Evolutionary conservation across 2,329 filamentous ascomycete species (phyloP), one percentile per base, ranked within the genome.

Genomic region (Colletotrichum tanaceti): DNA sequence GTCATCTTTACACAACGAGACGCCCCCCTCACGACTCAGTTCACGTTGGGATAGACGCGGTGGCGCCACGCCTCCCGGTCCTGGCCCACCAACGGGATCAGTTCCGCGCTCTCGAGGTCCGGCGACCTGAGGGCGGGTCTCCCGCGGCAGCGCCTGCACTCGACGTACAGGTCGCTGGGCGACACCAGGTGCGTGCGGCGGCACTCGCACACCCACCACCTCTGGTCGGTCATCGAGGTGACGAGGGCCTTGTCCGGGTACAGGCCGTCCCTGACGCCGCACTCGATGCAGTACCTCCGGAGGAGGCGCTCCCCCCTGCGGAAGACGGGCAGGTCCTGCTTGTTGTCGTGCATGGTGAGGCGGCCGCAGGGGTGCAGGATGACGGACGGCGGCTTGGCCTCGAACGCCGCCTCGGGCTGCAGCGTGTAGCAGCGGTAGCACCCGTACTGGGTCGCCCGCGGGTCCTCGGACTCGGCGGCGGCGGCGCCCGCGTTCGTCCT

Each of bases 261-360:
- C 9, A 82, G 72, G 2, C 79, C 80, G 24, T 75, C 71, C 28
- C 73, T 72, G 53, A 82, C 76, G n/a, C 80, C 80, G 53, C 80
- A 82, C 22, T 78, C 78, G 58, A 82, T 79, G 70, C 80, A 82
- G 70, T 81, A 82, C 24, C 80, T 76, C 9, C 80, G 78, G 9
- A 82, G 73, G 13, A 58, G 74, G 13, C 35, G 7, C 2, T 32
- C 44, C 71, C 22, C 55, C 22, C 79, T 77, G n/a, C 52, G 57
- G 20, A 43, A 11, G 3, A 2, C 35, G 14, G 22, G 32, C 14
- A 41, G 38, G 9, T 59, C 57, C 13, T 22, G 11, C n/a, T 47
- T 39, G 5, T 13, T 6, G 18, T 14, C 58, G 58, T 41, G 18
- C 22, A 13, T 39, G 6, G 6, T n/a, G 38, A 52, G 46, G 20